A percentile compares a stretch with the other conserved stretches of the same genome.
phyloP scores from a whole-genome alignment of 495 filamentous ascomycete genomes.

The Bryoglossum gracile region DNA sequence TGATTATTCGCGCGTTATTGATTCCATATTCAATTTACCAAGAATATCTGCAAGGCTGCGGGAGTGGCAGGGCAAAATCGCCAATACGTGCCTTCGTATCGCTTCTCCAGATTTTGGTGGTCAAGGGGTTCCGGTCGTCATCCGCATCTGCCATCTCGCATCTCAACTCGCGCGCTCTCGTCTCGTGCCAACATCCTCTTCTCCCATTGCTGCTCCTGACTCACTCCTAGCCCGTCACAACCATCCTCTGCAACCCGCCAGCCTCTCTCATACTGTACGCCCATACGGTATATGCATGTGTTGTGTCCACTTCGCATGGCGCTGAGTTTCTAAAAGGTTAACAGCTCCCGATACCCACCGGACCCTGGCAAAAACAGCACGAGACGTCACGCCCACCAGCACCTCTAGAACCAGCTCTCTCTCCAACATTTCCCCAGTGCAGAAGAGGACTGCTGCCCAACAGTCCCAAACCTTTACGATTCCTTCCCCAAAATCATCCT shows the following conservation, averaged over 20 bases:
- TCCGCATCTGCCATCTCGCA: not conserved
- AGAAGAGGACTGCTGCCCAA: slow-evolving; percentile 54
- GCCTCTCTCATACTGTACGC: not conserved
- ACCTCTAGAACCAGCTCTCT: not conserved
- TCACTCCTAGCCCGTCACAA: no score
- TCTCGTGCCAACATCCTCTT: not conserved
- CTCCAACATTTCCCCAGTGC: slow-evolving; percentile 24
- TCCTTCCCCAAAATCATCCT: slow-evolving; percentile 40
- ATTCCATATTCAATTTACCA: not conserved
- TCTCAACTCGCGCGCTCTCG: not conserved
- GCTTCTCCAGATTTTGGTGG: no score
- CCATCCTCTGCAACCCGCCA: not conserved
- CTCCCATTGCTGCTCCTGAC: no score
- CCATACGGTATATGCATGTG: not conserved
- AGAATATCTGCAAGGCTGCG: no score
- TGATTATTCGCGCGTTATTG: not conserved
- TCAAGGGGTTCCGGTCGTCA: no score
- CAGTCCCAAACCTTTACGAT: slow-evolving; percentile 52
- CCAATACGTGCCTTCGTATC: no score
- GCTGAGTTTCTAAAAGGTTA: not conserved
- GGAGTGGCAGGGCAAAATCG: no score
- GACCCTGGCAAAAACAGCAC: slow-evolving; percentile 1
- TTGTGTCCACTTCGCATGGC: not conserved
- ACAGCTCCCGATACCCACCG: slow-evolving; percentile 3
- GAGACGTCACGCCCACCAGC: slow-evolving; percentile 7